These are phyloP conservation scores for Nicotiana tabacum DNA, from an alignment of 257 asterid species.

Conservation along the genomic window DNA sequence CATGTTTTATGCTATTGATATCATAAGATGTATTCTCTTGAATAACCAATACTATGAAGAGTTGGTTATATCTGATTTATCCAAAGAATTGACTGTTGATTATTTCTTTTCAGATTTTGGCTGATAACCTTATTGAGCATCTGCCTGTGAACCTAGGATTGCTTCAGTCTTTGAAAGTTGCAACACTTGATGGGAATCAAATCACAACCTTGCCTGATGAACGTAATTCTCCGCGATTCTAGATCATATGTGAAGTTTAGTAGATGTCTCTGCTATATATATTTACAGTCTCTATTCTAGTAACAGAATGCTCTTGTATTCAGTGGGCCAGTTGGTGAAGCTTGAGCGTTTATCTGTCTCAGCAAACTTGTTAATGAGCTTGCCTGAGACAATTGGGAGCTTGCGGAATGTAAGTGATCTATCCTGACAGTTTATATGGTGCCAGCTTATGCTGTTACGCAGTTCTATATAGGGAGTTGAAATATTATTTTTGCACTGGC, in stretches of 20 bases:
- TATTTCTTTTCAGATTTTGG: conserved; percentile 52
- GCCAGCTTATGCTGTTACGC: neutral
- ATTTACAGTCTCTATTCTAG: neutral
- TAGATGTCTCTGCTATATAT: neutral
- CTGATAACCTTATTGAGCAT: conserved; percentile 69
- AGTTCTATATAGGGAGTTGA: neutral
- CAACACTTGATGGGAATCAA: conserved; percentile 78
- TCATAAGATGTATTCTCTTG: neutral
- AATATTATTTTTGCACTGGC: neutral
- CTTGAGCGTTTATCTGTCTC: conserved; percentile 84
- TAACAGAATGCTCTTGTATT: conserved; percentile 15
- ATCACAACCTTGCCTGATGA: conserved; percentile 84
- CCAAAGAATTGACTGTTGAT: neutral
- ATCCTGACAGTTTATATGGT: neutral
- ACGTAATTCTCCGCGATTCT: conserved; percentile 42
- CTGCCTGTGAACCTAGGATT: conserved; percentile 87
- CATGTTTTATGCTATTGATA: neutral
- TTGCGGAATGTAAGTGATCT: conserved; percentile 83
- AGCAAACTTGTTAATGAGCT: conserved; percentile 44
- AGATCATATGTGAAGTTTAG: neutral
- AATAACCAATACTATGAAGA: neutral
- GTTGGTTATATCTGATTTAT: neutral
- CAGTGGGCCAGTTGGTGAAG: conserved; percentile 99
- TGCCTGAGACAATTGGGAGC: conserved; percentile 98
- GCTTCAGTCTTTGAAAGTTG: conserved; percentile 74